phyloP scores from a whole-genome alignment of 169 alveolate genomes.

The Theileria sp. region DNA sequence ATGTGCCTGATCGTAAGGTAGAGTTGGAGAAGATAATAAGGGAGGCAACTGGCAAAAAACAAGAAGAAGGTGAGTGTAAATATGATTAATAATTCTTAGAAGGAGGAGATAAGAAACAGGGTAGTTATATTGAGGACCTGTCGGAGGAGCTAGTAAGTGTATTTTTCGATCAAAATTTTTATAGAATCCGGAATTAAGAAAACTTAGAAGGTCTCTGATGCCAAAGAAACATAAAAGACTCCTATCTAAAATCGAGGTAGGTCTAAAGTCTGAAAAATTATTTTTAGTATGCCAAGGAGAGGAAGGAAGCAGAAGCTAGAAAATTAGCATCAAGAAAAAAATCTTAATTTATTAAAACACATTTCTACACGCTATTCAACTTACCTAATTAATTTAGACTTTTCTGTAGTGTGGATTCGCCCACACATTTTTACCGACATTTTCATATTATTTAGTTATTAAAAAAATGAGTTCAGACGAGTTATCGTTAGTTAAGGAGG shows the following conservation, averaged over 20 bases:
- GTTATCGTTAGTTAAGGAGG: conserved; percentile 29
- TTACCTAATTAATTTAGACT: not conserved
- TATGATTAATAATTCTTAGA: not conserved
- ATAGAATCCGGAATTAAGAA: conserved; percentile 50
- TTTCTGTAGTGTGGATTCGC: conserved; percentile 6
- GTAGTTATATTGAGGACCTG: conserved; percentile 2
- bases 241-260: conserved; percentile 62
- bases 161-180: not conserved
- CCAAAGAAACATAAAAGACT: conserved; percentile 59
- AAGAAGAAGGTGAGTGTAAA: conserved; percentile 26
- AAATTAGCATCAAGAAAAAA: conserved; percentile 39
- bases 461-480: conserved; percentile 64
- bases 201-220: conserved; percentile 56
- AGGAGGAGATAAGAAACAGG: not conserved
- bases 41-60: conserved; percentile 25
- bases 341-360: conserved; percentile 2
- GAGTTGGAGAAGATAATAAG: conserved; percentile 54
- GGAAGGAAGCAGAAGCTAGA: conserved; percentile 56
- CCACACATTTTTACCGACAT: conserved; percentile 26
- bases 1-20: conserved; percentile 51
- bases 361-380: not conserved
- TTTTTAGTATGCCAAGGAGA: conserved; percentile 37
- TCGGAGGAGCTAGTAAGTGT: conserved; percentile 25
- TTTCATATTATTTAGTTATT: conserved; percentile 16
- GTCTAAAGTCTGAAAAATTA: not conserved